Base-by-base conservation (phyloP, 2,329 filamentous ascomycete genomes). In the Orbilia ellipsospora region DNA sequence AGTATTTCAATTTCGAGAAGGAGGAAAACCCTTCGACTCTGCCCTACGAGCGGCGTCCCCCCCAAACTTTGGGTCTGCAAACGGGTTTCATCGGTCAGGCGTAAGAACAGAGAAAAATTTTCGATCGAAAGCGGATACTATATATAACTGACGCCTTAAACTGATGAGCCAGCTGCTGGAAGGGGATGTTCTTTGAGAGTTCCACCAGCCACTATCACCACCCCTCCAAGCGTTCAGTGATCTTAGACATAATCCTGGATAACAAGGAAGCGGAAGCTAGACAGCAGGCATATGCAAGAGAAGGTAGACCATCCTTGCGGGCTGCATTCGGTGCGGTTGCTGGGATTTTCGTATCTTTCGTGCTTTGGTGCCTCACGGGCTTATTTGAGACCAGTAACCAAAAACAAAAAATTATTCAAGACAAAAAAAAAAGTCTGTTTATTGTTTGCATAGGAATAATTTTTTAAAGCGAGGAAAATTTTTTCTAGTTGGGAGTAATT, bases 181-280 rank as follows among this genome's bases (percentile, higher is more conserved):
- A 75, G 64, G 52, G 64, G 64, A 68, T 48, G 64, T 59, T 20
- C 40, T 36, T n/a, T 36, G 23, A 31, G 44, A 72, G 2, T 18
- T 10, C 18, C 72, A 69, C 72, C 59, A 75, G 70, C 72, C 72
- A 69, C 72, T 75, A 69, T 69, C 65, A 65, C 64, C 64, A 61
- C 56, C 45, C 55, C 40, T 60, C 31, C 44, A 31, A 52, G 55
- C 31, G 56, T 69, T 75, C 40, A 64, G 48, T 64, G 59, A 75
- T 75, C 64, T 75, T 42, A 75, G 56, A 75, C 72, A 69, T 65
- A 31, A 75, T 64, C 64, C 61, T 69, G 64, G 59, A 13, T 10
- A 63, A 16, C 67, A 72, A 31, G 67, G 67, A 65, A 72, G 50
- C 66, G 66, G 66, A 70, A 70, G 66, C 66, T 63, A 62, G 66